phyloP scores from a whole-genome alignment of 225 moss, liverwort and hornwort genomes.

The Pseudisothecium myosuroides region DNA sequence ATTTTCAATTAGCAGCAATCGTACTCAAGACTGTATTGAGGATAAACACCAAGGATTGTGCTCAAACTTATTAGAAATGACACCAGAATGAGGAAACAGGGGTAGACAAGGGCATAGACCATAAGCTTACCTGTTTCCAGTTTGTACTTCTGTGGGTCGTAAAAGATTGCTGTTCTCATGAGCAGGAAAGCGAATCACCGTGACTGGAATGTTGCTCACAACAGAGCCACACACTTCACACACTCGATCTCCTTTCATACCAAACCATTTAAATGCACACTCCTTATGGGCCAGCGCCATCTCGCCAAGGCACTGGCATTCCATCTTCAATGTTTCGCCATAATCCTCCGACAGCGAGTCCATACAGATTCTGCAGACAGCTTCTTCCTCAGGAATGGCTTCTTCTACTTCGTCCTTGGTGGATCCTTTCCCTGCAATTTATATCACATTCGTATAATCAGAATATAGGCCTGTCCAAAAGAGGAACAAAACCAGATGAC shows the following conservation, averaged over 20 bases:
- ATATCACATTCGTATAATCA: not conserved
- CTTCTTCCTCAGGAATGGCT: constrained; percentile 45
- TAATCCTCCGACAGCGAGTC: constrained; percentile 38
- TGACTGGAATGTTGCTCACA: constrained; percentile 44
- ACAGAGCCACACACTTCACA: constrained; percentile 50
- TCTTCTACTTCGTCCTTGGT: constrained; percentile 29
- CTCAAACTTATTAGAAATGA: not conserved
- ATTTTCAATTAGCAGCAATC: not conserved
- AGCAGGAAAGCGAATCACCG: constrained; percentile 26
- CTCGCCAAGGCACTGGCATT: constrained; percentile 43
- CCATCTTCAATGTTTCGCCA: constrained; percentile 53
- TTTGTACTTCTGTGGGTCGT: constrained; percentile 16
- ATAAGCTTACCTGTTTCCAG: constrained; percentile 6
- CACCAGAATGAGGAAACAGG: not conserved
- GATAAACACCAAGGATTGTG: not conserved
- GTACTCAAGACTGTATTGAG: not conserved
- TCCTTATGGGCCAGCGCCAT: constrained; percentile 47
- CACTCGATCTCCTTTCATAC: constrained; percentile 43
- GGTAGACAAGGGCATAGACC: not conserved
- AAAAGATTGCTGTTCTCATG: not conserved
- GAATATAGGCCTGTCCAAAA: not conserved
- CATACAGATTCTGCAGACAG: constrained; percentile 52
- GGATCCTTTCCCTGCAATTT: constrained; percentile 19
- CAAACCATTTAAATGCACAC: constrained; percentile 57
- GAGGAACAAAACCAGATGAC: not conserved